Conservation (phyloP, 768 basidiomycete genomes). For the Scleroderma bovista region DNA sequence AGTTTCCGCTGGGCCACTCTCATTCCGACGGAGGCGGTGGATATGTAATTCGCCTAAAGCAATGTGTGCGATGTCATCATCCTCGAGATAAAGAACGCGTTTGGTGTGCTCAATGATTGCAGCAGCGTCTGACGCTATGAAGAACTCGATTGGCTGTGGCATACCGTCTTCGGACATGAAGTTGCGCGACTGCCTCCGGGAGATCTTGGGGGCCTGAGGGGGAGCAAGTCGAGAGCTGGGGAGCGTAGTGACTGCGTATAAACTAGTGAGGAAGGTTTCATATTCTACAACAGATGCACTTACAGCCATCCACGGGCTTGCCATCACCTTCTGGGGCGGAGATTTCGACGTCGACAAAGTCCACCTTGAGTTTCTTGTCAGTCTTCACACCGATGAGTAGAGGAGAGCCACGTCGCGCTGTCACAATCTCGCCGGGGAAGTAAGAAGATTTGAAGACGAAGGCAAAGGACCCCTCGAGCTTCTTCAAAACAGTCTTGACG, state of each 20-base stretch:
- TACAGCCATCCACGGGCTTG: slow-evolving; percentile 39
- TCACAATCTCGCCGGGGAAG: slow-evolving; percentile 94
- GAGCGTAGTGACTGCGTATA: slow-evolving; percentile 37
- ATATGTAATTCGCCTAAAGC: slow-evolving; percentile 97
- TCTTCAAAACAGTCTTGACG: slow-evolving; percentile 93
- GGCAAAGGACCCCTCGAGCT: slow-evolving; percentile 97
- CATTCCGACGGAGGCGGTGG: slow-evolving; percentile 91
- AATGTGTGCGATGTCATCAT: slow-evolving; percentile 98
- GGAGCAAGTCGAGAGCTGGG: slow-evolving; percentile 65
- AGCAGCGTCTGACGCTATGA: slow-evolving; percentile 95
- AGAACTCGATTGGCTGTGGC: slow-evolving; percentile 98
- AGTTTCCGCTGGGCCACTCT: slow-evolving; percentile 57
- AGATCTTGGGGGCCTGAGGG: slow-evolving; percentile 64
- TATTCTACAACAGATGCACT: slow-evolving; percentile 12
- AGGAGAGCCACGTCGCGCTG: slow-evolving; percentile 94
- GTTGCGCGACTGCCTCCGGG: slow-evolving; percentile 92
- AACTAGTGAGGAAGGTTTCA: slow-evolving; percentile 3
- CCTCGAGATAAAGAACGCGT: slow-evolving; percentile 96
- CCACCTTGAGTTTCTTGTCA: slow-evolving; percentile 99
- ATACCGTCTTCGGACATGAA: slow-evolving; percentile 99
- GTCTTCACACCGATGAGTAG: slow-evolving; percentile 98
- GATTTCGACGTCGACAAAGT: slow-evolving; percentile 98
- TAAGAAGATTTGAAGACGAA: slow-evolving; percentile 98
- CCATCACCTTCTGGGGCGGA: slow-evolving; percentile 59
- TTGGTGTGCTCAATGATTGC: slow-evolving; percentile 99